Conservation (phyloP, 1,139 yeast genomes). For the Nakaseomyces bracarensis region DNA sequence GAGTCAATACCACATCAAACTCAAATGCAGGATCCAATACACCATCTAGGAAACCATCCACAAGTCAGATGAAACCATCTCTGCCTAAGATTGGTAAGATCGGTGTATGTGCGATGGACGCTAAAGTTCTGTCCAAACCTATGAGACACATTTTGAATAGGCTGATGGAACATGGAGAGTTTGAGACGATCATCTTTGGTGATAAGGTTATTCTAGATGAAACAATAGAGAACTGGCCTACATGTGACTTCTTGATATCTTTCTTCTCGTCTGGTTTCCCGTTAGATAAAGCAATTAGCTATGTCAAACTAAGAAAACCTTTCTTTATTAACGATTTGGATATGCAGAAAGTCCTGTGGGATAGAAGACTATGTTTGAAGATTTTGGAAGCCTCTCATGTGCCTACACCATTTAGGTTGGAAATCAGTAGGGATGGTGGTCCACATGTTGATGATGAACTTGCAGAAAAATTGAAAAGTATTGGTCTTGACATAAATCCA, state of each 20-base stretch:
- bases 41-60: conserved; percentile 30
- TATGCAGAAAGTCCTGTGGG: conserved; percentile 94
- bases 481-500: conserved; percentile 49
- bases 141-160: conserved; percentile 85
- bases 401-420: conserved; percentile 80
- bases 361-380: conserved; percentile 77
- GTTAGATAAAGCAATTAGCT: conserved; percentile 85
- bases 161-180: conserved; percentile 86
- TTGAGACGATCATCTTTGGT: conserved; percentile 93
- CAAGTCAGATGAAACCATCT: conserved; percentile 35
- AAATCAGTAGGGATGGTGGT: conserved; percentile 94
- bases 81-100: conserved; percentile 80
- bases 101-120: conserved; percentile 99
- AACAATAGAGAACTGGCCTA: conserved; percentile 93
- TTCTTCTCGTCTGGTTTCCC: conserved; percentile 97
- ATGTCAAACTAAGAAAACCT: conserved; percentile 85
- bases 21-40: conserved; percentile 20
- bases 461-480: conserved; percentile 44
- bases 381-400: conserved; percentile 78
- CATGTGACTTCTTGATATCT: conserved; percentile 88
- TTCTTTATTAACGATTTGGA: conserved; percentile 80
- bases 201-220: conserved; percentile 96
- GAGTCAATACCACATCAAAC: conserved; percentile 10
- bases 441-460: conserved; percentile 71
- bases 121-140: conserved; percentile 91